Evolutionary conservation across 768 basidiomycete species (phyloP).

Genomic region (Mycena floridula): DNA sequence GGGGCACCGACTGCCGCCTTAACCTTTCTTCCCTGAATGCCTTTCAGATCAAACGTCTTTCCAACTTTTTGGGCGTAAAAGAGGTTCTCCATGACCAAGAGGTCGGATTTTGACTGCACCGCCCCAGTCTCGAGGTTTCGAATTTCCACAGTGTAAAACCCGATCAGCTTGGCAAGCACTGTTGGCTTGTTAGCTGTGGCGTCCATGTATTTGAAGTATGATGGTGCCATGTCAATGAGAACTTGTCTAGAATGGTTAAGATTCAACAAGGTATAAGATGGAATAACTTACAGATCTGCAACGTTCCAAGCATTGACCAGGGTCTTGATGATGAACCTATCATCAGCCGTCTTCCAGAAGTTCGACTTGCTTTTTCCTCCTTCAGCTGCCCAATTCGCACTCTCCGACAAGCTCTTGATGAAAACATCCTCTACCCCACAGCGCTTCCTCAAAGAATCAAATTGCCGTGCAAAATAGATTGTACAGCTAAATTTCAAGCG

Average conservation of each 20-base stretch:
- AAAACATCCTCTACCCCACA: constrained; percentile 64
- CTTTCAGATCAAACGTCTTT: constrained; percentile 79
- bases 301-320: constrained; percentile 85
- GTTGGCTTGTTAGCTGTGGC: constrained; percentile 60
- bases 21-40: constrained; percentile 72
- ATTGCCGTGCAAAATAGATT: constrained; percentile 78
- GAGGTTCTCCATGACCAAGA: constrained; percentile 83
- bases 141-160: constrained; percentile 77
- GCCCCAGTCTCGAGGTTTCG: constrained; percentile 64
- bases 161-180: constrained; percentile 71
- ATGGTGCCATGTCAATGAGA: constrained; percentile 67
- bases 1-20: constrained; percentile 34
- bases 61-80: constrained; percentile 65
- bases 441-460: constrained; percentile 56
- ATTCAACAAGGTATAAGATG: constrained; percentile 4
- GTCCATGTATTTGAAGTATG: constrained; percentile 77
- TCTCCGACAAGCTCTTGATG: constrained; percentile 52
- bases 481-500: constrained; percentile 74
- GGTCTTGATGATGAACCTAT: constrained; percentile 79
- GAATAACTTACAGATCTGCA: constrained; percentile 61
- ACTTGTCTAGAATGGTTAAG: constrained; percentile 73
- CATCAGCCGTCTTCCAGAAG: constrained; percentile 79
- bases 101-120: constrained; percentile 62
- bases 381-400: constrained; percentile 65
- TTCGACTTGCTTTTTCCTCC: constrained; percentile 78